Base-by-base conservation (phyloP, 805 yeast genomes). In the Henningerozyma blattae region DNA sequence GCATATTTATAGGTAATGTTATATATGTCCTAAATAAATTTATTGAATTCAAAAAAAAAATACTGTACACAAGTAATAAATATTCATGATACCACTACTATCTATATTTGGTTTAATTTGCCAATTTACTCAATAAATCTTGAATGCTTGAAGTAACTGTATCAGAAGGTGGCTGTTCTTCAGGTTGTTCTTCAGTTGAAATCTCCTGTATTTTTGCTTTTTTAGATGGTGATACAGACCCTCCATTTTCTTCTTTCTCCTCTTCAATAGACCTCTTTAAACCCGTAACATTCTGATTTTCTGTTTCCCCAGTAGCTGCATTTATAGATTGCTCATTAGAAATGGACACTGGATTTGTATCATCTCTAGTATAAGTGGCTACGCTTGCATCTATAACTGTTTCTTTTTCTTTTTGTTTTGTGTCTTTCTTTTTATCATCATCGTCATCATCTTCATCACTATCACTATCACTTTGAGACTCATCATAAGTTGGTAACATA, bases 121-220 rank as follows among this genome's bases (percentile, higher is more conserved):
- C 59, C 27, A 56, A 39, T 35, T 49, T 54, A 42, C 59, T 56
- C 32, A 56, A 40, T 25, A 56, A 34, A 34, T 56, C 61, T 32
- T 56, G 61, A 27, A 56, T 54, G 34, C 47, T 54, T 2, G 59
- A 54, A 2, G 59, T 48, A 9, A 56, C 52, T 10, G 44, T 38
- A 15, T 40, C 33, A n/a, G 22, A 20, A 7, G 7, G 22, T 7
- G 22, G 10, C 7, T 20, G 7, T 20, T 20, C 24, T 20, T 20
- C 24, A 20, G 24, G 24, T 20, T 20, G 8, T 20, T 20, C 12
- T 20, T 20, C 12, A 20, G 8, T 12, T 20, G 24, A 20, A 8
- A 20, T 20, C 12, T 20, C 24, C 8, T 20, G 12, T 20, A 9
- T 20, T 8, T 20, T 12, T 9, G 12, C 24, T 9, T 20, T 1